Evolutionary conservation across 1,139 yeast species (phyloP).

Genomic region (Chernovozyma sophiae-reginae): DNA sequence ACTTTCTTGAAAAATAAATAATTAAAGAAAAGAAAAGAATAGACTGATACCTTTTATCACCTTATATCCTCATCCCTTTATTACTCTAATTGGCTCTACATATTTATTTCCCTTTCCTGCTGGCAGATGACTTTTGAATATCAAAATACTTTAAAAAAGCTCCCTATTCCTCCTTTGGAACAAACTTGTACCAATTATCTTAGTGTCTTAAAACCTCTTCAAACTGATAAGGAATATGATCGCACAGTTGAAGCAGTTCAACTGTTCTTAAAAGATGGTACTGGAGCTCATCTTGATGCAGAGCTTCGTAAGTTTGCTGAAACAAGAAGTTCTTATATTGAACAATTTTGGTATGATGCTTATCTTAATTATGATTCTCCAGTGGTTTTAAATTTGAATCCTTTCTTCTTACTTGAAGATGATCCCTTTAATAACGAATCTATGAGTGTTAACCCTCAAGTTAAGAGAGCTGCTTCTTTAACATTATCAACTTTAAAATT

Average conservation of each 20-base stretch:
- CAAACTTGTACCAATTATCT: constrained; percentile 65
- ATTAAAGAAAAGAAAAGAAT: too few species aligned
- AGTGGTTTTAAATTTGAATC: constrained; percentile 82
- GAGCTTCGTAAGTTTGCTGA: constrained; percentile 61
- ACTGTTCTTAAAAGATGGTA: constrained; percentile 48
- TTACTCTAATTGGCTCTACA: too few species aligned
- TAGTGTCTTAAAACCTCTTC: constrained; percentile 67
- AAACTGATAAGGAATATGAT: constrained; percentile 65
- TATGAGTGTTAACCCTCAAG: constrained; percentile 56
- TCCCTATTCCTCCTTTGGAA: constrained; percentile 74
- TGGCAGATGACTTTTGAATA: constrained; percentile 43
- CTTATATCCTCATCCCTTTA: too few species aligned
- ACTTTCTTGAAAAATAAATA: too few species aligned
- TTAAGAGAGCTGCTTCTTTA: constrained; percentile 78
- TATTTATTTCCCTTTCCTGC: too few species aligned
- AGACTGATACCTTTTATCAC: too few species aligned
- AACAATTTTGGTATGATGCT: constrained; percentile 91
- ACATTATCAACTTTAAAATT: constrained; percentile 75
- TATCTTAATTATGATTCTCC: constrained; percentile 84
- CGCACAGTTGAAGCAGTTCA: constrained; percentile 59
- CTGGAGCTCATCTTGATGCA: constrained; percentile 60
- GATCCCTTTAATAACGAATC: constrained; percentile 77
- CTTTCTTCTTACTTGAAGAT: constrained; percentile 82
- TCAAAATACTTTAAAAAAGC: constrained; percentile 54
- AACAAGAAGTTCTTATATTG: constrained; percentile 72